These are phyloP conservation scores for Leptographium galeiforme DNA, from an alignment of 2,329 filamentous ascomycete species.

Conservation along the genomic window DNA sequence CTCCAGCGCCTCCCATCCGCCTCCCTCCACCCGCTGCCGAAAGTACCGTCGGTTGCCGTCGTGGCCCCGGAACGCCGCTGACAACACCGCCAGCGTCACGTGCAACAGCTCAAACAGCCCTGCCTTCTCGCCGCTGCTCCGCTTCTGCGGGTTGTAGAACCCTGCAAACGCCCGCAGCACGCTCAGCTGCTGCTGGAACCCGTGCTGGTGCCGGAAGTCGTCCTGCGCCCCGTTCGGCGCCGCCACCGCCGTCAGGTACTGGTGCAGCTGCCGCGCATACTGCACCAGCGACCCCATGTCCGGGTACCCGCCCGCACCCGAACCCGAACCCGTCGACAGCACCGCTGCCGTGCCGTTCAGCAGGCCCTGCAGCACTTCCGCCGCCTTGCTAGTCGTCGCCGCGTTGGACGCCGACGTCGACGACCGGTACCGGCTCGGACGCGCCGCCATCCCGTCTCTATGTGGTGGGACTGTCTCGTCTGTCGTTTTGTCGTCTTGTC, in stretches of 20 bases:
- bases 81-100: slow-evolving; percentile 58
- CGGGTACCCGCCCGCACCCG: slow-evolving; percentile 28
- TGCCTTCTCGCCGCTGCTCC: slow-evolving; percentile 47
- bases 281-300: slow-evolving; percentile 35
- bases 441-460: slow-evolving; percentile 17
- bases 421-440: slow-evolving; percentile 46
- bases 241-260: slow-evolving; percentile 37
- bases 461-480: not conserved
- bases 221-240: slow-evolving; percentile 49
- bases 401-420: slow-evolving; percentile 48
- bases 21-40: slow-evolving; percentile 56
- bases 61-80: slow-evolving; percentile 63
- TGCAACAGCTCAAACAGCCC: slow-evolving; percentile 57
- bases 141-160: slow-evolving; percentile 58
- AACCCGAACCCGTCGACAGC: slow-evolving; percentile 14
- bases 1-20: slow-evolving; percentile 67
- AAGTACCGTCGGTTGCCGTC: slow-evolving; percentile 84
- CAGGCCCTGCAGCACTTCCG: slow-evolving; percentile 42
- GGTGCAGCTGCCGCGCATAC: slow-evolving; percentile 51
- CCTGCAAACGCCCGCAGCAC: slow-evolving; percentile 59
- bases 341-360: slow-evolving; percentile 32
- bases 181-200: slow-evolving; percentile 62
- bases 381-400: slow-evolving; percentile 43
- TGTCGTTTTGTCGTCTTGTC: not conserved
- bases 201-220: slow-evolving; percentile 67